Conservation (phyloP, 2,329 filamentous ascomycete genomes). For the Fusarium nurragi region DNA sequence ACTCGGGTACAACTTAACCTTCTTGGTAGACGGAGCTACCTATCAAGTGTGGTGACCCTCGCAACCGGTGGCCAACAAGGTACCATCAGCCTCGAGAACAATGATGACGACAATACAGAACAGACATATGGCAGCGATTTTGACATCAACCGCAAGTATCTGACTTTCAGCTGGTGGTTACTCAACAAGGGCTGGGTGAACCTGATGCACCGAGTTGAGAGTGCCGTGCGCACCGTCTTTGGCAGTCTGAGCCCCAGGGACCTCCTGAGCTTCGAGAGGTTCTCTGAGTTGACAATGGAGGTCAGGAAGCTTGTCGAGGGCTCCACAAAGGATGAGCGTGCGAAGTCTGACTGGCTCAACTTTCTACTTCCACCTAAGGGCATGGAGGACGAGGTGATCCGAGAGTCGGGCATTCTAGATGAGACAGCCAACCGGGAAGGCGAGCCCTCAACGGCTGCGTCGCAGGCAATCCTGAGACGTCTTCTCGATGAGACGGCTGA, state of each 20-base stretch:
- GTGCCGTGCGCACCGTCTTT: constrained; percentile 89
- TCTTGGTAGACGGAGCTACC: constrained; percentile 91
- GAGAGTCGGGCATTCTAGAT: constrained; percentile 81
- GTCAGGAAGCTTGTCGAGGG: constrained; percentile 89
- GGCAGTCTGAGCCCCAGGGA: constrained; percentile 89
- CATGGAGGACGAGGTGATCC: constrained; percentile 84
- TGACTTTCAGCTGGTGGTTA: constrained; percentile 98
- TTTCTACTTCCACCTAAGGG: constrained; percentile 83
- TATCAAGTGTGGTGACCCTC: constrained; percentile 92
- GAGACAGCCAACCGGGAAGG: constrained; percentile 52
- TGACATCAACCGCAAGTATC: constrained; percentile 92
- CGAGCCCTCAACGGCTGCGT: constrained; percentile 53
- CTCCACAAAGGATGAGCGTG: constrained; percentile 52
- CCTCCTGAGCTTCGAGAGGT: constrained; percentile 80
- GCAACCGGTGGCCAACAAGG: constrained; percentile 78
- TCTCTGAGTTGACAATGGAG: constrained; percentile 82
- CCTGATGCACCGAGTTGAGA: constrained; percentile 81
- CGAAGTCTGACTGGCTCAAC: constrained; percentile 74
- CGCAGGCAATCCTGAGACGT: constrained; percentile 73
- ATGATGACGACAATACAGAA: constrained; percentile 86
- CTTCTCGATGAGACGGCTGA: constrained; percentile 96
- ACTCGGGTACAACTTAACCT: constrained; percentile 97
- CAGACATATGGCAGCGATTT: constrained; percentile 92
- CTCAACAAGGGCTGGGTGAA: constrained; percentile 89
- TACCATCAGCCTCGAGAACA: constrained; percentile 89